Conservation (phyloP, 345 rosid species). For the Boechera retrofracta region DNA sequence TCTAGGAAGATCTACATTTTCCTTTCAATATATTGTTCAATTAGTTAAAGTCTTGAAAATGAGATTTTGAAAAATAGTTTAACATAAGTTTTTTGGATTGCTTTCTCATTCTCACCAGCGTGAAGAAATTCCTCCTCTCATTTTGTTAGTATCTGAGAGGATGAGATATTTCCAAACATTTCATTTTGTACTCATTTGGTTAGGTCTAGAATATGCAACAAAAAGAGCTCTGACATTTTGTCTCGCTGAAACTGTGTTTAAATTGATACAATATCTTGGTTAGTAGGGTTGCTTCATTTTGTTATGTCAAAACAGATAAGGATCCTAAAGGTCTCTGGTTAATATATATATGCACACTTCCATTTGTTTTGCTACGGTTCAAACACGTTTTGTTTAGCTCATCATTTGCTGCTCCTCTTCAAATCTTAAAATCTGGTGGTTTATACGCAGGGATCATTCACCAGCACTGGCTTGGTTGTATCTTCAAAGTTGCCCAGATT, state of each 20-base stretch:
- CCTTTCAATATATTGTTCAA: neutral
- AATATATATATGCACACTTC: neutral
- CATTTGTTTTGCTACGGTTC: neutral
- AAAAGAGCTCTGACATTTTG: neutral
- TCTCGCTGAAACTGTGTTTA: neutral
- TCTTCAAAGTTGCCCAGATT: conserved; percentile 94
- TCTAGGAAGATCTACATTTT: neutral
- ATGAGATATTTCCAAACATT: neutral
- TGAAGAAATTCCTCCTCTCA: conserved; percentile 3
- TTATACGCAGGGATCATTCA: conserved; percentile 73
- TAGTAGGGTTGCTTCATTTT: neutral
- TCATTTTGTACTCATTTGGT: conserved; percentile 1
- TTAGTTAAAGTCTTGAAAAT: neutral
- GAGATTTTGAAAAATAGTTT: neutral
- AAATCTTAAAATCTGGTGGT: neutral
- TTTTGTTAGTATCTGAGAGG: conserved; percentile 6
- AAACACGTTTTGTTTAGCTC: neutral
- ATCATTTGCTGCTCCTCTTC: neutral
- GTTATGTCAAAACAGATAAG: neutral
- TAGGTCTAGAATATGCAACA: conserved; percentile 15
- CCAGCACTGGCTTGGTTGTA: conserved; percentile 88
- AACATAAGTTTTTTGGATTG: neutral
- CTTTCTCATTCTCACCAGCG: neutral
- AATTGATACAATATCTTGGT: neutral
- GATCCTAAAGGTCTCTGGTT: conserved; percentile 1